A percentile compares a stretch with the other conserved stretches of the same genome.
phyloP scores from a whole-genome alignment of 1,139 yeast genomes.

The Scheffersomyces segobiensis region DNA sequence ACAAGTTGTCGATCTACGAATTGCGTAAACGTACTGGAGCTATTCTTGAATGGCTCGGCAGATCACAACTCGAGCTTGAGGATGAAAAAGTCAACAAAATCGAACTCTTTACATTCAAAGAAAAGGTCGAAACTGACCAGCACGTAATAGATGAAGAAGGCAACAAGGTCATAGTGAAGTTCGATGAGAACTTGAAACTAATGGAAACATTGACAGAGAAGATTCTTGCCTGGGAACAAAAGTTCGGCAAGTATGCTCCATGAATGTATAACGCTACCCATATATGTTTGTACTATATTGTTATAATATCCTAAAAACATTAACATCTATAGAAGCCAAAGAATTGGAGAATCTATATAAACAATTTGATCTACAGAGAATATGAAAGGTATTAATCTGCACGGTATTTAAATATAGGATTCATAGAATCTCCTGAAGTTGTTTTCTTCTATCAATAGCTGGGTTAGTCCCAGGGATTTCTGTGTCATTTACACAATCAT shows the following conservation, averaged over 20 bases:
- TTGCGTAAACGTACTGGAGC: slow-evolving; percentile 88
- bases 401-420: neutral
- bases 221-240: slow-evolving; percentile 75
- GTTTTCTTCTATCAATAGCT: slow-evolving; percentile 15
- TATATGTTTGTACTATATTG: neutral
- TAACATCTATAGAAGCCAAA: neutral
- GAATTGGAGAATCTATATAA: neutral
- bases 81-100: slow-evolving; percentile 64
- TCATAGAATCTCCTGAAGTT: slow-evolving; percentile 28
- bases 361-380: neutral
- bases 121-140: slow-evolving; percentile 8
- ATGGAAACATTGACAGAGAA: slow-evolving; percentile 73
- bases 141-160: slow-evolving; percentile 32
- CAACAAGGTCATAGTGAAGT: slow-evolving; percentile 38
- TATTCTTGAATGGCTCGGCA: slow-evolving; percentile 82
- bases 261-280: slow-evolving; percentile 8
- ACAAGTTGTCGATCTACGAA: slow-evolving; percentile 71
- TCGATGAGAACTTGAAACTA: slow-evolving; percentile 57
- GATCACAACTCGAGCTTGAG: slow-evolving; percentile 79
- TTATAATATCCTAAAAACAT: neutral
- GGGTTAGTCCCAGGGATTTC: neutral
- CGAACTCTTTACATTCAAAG: slow-evolving; percentile 40
- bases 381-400: neutral
- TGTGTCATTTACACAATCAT: slow-evolving; percentile 23
- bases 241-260: slow-evolving; percentile 59